Evolutionary conservation across 2,329 filamentous ascomycete genomes (phyloP).

Genomic region (Ceratocystiopsis sp.): DNA sequence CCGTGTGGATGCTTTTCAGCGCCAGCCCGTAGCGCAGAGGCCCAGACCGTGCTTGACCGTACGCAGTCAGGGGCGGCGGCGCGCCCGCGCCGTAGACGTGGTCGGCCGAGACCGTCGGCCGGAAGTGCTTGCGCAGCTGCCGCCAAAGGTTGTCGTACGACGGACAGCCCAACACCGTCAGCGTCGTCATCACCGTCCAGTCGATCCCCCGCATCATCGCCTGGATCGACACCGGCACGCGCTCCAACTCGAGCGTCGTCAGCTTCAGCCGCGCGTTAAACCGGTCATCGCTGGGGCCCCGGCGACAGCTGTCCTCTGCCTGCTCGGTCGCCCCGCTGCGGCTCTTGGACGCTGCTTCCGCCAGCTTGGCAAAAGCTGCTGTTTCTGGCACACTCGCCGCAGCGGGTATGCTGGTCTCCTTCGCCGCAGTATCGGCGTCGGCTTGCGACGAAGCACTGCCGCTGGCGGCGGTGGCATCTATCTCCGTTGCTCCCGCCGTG

Average conservation of each 20-base stretch:
- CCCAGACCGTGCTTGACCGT: no score
- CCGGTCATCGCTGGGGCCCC: neutral
- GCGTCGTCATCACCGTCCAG: constrained; percentile 52
- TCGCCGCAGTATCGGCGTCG: no score
- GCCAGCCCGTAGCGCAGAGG: constrained; percentile 41
- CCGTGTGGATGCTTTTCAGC: constrained; percentile 59
- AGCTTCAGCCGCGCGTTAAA: constrained; percentile 44
- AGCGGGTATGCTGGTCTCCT: no score
- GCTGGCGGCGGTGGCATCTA: no score
- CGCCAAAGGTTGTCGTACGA: constrained; percentile 64
- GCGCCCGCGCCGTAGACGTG: constrained; percentile 12
- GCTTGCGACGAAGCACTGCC: no score
- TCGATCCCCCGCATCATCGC: constrained; percentile 57
- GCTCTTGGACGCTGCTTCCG: no score
- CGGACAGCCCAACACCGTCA: constrained; percentile 59
- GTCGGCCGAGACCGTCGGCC: constrained; percentile 21
- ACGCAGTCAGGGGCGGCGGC: neutral
- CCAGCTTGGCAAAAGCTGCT: no score
- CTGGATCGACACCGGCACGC: constrained; percentile 53
- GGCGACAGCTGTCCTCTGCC: neutral
- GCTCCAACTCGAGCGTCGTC: constrained; percentile 59
- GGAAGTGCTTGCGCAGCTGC: constrained; percentile 45
- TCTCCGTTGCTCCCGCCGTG: no score
- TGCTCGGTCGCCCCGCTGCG: no score
- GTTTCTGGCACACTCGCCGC: no score